A percentile compares a stretch with the other conserved stretches of the same genome.
Evolutionary conservation across 2,329 filamentous ascomycete species (phyloP).

Genomic region (Cladosporium halotolerans): DNA sequence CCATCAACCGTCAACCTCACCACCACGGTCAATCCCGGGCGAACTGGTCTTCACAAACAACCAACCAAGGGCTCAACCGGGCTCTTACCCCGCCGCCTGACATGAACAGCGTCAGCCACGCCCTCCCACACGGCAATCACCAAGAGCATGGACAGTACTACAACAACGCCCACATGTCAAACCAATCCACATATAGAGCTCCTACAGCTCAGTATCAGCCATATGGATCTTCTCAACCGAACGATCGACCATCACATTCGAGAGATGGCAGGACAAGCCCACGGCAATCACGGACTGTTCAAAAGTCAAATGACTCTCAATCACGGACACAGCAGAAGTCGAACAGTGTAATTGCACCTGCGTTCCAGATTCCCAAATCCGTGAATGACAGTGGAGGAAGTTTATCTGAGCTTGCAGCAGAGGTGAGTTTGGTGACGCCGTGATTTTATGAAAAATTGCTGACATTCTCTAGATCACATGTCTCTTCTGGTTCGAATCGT

Average conservation of each 20-base stretch:
- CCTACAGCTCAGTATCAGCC: constrained; percentile 16
- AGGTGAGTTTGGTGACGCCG: constrained; percentile 48
- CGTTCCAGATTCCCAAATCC: constrained; percentile 65
- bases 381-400: constrained; percentile 71
- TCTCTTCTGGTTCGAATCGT: constrained; percentile 94
- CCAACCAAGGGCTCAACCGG: constrained; percentile 16
- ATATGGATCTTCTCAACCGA: constrained; percentile 12
- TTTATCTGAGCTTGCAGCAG: constrained; percentile 74
- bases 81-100: constrained; percentile 32
- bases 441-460: constrained; percentile 14
- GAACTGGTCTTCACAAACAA: constrained; percentile 14
- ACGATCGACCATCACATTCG: neutral
- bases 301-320: constrained; percentile 8
- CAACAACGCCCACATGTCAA: constrained; percentile 15
- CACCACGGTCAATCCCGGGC: neutral
- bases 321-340: constrained; percentile 21
- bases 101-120: constrained; percentile 26
- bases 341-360: constrained; percentile 37
- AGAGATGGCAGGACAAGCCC: constrained; percentile 7
- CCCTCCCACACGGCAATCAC: constrained; percentile 17
- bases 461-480: constrained; percentile 67
- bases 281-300: constrained; percentile 9
- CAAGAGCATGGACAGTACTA: constrained; percentile 25
- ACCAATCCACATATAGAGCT: constrained; percentile 19
- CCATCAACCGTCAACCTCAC: constrained; percentile 14